Evolutionary conservation across 148 eudicot genomes (phyloP).

Genomic region (Heliamphora exappendiculata): DNA sequence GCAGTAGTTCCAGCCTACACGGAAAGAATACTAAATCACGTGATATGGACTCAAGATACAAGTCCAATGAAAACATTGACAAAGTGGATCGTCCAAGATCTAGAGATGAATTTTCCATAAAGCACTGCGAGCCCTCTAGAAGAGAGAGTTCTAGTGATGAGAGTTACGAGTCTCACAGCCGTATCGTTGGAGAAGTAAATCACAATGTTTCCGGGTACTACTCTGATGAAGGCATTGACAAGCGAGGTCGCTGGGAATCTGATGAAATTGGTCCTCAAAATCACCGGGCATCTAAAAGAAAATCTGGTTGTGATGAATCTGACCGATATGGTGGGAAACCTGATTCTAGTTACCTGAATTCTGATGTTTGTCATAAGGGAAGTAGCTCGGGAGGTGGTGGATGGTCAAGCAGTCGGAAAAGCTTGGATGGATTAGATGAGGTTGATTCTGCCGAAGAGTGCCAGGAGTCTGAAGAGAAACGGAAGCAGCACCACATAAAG

Average conservation of each 20-base stretch:
- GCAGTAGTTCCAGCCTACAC: slow-evolving; percentile 1
- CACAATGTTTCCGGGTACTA: slow-evolving; percentile 8
- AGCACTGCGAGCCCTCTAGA: neutral
- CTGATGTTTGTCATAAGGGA: neutral
- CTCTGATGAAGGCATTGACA: slow-evolving; percentile 5
- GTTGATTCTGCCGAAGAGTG: neutral
- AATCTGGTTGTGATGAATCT: neutral
- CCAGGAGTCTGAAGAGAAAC: neutral
- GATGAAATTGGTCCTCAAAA: slow-evolving; percentile 6
- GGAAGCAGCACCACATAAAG: neutral
- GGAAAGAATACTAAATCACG: neutral
- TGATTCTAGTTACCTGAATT: neutral
- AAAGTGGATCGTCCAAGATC: neutral
- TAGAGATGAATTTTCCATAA: neutral
- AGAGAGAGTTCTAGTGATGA: neutral
- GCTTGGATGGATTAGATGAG: neutral
- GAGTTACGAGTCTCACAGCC: neutral
- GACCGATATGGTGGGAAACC: neutral
- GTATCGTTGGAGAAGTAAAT: slow-evolving; percentile 2
- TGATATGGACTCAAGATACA: too few species aligned
- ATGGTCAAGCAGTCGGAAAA: neutral
- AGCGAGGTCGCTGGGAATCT: slow-evolving; percentile 27
- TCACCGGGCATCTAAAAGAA: neutral
- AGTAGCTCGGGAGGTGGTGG: neutral
- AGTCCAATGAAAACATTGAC: neutral